Evolutionary conservation across 345 rosid genomes (phyloP), one percentile per base, ranked within the genome.

Genomic region (Hypericum androsaemum): DNA sequence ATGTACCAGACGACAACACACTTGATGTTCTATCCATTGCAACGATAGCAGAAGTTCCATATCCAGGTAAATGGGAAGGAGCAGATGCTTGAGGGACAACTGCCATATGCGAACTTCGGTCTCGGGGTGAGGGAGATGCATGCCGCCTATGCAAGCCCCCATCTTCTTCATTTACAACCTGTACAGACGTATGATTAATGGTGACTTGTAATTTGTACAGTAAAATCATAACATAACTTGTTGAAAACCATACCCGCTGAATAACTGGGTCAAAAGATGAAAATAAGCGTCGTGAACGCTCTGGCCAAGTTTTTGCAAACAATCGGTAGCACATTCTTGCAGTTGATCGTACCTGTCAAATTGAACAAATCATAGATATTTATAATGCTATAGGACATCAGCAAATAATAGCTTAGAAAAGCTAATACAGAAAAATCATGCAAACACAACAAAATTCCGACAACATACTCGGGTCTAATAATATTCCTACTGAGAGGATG

Each of bases 281-380:
- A 79, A 88, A 88, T 62, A 92, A 75, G 59, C 90, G 90, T 43
- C 90, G 88, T n/a, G 98, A 85, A 50, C 97, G 94, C 60, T 85
- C 97, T 39, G 97, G 97, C 98, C 98, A 92, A 13, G 98, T 92
- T 71, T 86, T 92, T 58, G 95, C 76, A 74, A 88, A 92, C 88
- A 92, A 74, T 75, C 95, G 78, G 72, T 92, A 92, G 83, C 98
- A 92, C 88, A 80, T 92, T 73, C 98, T 79, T 53, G 98, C 95
- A 59, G 84, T 88, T 52, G 98, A 80, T 51, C 98, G 74, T 35
- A 92, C 98, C 98, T 92, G 82, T 60, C 57, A 71, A 54, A 56
- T 59, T 53, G 39, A 32, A 56, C 1, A 45, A 5, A 17, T 35
- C 22, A 40, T 22, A 43, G 37, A 52, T 37, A 14, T 14, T n/a